Evolutionary conservation across 2,329 filamentous ascomycete genomes (phyloP).

Genomic region (Trichoderma oligosporum): DNA sequence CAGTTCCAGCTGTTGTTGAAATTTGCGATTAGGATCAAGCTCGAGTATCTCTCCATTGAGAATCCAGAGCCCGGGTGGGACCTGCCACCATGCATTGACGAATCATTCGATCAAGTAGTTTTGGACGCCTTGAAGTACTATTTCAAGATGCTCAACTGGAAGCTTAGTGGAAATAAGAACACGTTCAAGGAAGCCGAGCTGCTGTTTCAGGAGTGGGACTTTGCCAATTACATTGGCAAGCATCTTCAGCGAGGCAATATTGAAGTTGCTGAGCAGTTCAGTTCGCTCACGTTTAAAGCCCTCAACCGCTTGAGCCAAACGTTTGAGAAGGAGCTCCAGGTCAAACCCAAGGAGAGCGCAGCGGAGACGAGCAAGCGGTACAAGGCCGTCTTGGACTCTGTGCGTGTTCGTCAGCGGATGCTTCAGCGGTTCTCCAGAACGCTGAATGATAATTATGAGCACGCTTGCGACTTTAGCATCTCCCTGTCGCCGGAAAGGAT

Average conservation of each 20-base stretch:
- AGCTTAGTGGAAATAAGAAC: conserved; percentile 94
- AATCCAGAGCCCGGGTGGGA: conserved; percentile 92
- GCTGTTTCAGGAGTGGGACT: conserved; percentile 95
- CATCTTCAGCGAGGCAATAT: conserved; percentile 92
- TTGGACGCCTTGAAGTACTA: conserved; percentile 94
- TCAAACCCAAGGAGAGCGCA: conserved; percentile 76
- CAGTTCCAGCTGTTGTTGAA: conserved; percentile 93
- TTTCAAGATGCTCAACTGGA: conserved; percentile 98
- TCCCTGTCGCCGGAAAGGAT: conserved; percentile 64
- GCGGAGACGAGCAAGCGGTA: conserved; percentile 95
- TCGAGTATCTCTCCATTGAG: conserved; percentile 78
- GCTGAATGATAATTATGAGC: conserved; percentile 90
- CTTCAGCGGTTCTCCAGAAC: conserved; percentile 92
- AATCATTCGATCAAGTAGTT: conserved; percentile 89
- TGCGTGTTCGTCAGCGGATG: conserved; percentile 92
- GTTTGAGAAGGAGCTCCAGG: conserved; percentile 86
- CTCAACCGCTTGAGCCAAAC: conserved; percentile 82
- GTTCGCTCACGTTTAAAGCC: conserved; percentile 87
- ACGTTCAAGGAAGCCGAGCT: conserved; percentile 99
- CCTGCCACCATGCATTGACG: conserved; percentile 90
- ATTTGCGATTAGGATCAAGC: conserved; percentile 88
- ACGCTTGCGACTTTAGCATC: conserved; percentile 92
- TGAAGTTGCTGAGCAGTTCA: conserved; percentile 97
- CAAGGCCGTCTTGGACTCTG: conserved; percentile 91
- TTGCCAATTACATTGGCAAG: conserved; percentile 87